A percentile compares a stretch with the other conserved stretches of the same genome.
Conservation (phyloP, 1,139 yeast genomes). For the Saccharomyces hybrid region DNA sequence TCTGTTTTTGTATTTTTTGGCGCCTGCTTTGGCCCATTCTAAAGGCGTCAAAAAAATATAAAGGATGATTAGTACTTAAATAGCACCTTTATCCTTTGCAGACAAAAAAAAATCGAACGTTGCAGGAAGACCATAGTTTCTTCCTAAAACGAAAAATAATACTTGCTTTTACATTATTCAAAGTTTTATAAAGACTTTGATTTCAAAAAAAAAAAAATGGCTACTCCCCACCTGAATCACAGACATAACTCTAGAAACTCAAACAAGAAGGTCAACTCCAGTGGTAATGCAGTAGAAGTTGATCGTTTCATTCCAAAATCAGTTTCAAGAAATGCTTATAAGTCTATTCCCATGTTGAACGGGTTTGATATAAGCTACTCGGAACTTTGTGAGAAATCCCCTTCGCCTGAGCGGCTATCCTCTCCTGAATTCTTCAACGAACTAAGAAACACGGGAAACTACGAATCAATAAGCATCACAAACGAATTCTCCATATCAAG, state of each 20-base stretch:
- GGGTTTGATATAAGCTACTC: conserved; percentile 10
- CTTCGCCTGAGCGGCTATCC: conserved; percentile 25
- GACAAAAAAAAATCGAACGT: not conserved
- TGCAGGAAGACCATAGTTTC: not conserved
- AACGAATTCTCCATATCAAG: conserved; percentile 12
- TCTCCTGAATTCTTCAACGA: conserved; percentile 28
- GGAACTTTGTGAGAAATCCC: conserved; percentile 14
- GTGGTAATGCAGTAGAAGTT: conserved; percentile 5
- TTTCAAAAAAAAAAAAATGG: not conserved
- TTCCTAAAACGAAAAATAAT: not conserved
- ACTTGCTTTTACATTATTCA: not conserved
- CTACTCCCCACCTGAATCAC: not conserved
- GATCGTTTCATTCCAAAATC: conserved; percentile 33
- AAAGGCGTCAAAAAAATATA: not conserved
- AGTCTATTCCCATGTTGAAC: conserved; percentile 16
- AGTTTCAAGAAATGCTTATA: conserved; percentile 28
- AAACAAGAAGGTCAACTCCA: conserved; percentile 1
- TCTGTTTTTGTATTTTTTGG: not conserved
- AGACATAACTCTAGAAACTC: not conserved
- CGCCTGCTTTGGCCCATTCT: not conserved
- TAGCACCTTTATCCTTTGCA: not conserved
- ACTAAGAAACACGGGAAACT: conserved; percentile 21
- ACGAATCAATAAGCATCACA: conserved; percentile 16
- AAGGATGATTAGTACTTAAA: not conserved
- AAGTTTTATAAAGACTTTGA: not conserved